These are phyloP conservation scores for Pholiota microspora DNA, from an alignment of 768 basidiomycete species.

Conservation along the genomic window DNA sequence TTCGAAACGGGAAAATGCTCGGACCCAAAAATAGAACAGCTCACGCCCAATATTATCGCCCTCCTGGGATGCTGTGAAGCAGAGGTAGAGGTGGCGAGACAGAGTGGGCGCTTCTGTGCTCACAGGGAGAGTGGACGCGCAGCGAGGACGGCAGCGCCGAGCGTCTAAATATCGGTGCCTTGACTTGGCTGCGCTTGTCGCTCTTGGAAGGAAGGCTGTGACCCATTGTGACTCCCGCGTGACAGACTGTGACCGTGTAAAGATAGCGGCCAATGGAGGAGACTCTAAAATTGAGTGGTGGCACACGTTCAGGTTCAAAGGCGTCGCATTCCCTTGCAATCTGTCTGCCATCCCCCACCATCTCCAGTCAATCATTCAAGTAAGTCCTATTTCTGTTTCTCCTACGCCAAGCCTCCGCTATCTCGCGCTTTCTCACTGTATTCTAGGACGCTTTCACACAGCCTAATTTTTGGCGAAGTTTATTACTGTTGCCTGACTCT, in stretches of 20 bases:
- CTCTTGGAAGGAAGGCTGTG: conserved; percentile 1
- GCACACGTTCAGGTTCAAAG: background rate
- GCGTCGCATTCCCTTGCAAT: background rate
- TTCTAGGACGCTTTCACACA: conserved; percentile 5
- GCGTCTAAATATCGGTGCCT: background rate
- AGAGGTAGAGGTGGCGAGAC: too few species aligned
- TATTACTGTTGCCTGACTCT: background rate
- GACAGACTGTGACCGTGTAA: conserved; percentile 21
- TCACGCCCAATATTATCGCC: background rate
- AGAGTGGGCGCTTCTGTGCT: too few species aligned
- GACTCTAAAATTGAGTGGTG: conserved; percentile 21
- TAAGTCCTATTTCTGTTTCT: conserved; percentile 10
- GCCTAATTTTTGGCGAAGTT: conserved; percentile 1
- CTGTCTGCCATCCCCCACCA: conserved; percentile 1
- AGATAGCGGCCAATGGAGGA: conserved; percentile 24
- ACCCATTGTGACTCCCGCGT: conserved; percentile 8
- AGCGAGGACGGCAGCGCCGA: background rate
- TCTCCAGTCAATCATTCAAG: conserved; percentile 6
- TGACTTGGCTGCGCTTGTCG: conserved; percentile 9
- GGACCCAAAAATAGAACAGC: conserved; percentile 28
- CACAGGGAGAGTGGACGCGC: too few species aligned
- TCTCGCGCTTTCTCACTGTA: conserved; percentile 19
- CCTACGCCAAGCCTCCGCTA: conserved; percentile 12
- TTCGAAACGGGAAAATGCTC: conserved; percentile 34
- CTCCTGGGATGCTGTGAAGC: too few species aligned